phyloP scores from a whole-genome alignment of 2,329 filamentous ascomycete genomes.

The Tothia fuscella region DNA sequence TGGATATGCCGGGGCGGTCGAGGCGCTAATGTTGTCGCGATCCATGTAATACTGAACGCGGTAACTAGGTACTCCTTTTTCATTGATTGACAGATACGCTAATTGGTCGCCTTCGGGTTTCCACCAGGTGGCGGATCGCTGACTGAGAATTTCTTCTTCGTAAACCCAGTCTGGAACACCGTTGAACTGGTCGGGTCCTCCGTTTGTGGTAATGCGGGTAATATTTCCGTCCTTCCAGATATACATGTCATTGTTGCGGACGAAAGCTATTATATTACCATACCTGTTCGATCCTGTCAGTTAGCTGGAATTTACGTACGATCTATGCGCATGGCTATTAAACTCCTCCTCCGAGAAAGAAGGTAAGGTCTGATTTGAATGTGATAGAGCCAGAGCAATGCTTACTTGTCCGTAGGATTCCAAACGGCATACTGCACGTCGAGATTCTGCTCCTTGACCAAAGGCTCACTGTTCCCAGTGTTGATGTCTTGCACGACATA shows the following conservation, averaged over 20 bases:
- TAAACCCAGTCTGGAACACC: constrained; percentile 55
- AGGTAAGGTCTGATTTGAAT: no score
- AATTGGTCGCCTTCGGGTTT: constrained; percentile 44
- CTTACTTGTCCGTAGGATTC: constrained; percentile 41
- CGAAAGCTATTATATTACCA: constrained; percentile 49
- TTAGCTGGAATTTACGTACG: no score
- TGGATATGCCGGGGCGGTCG: constrained; percentile 48
- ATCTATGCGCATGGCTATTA: no score
- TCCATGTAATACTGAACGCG: constrained; percentile 57
- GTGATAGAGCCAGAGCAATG: no score
- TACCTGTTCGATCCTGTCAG: not conserved
- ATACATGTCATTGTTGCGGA: constrained; percentile 54
- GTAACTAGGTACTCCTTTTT: constrained; percentile 56
- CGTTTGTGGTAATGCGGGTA: constrained; percentile 46
- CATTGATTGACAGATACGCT: constrained; percentile 46
- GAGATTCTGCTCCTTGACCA: constrained; percentile 47
- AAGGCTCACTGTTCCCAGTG: constrained; percentile 41
- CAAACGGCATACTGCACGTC: constrained; percentile 58
- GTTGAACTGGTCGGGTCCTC: constrained; percentile 50
- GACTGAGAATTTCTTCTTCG: constrained; percentile 45
- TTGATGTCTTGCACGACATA: constrained; percentile 52
- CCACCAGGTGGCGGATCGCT: constrained; percentile 43
- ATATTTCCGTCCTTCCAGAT: constrained; percentile 43
- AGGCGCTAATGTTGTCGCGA: constrained; percentile 26
- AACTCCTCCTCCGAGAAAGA: no score